phyloP scores from a whole-genome alignment of 2,329 filamentous ascomycete genomes.

The Xylariales sp. region DNA sequence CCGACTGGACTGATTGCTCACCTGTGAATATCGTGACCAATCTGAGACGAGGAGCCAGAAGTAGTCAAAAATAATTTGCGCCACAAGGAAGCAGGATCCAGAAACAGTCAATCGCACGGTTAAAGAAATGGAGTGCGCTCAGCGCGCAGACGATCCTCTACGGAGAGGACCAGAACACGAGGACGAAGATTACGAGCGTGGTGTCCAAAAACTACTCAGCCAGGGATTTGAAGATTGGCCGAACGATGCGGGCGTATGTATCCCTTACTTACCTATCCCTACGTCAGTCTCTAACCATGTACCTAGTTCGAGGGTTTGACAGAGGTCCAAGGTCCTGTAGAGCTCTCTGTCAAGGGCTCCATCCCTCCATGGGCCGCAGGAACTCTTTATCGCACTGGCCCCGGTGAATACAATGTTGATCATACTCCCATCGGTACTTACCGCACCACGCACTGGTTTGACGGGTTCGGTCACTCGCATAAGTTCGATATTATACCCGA shows the following conservation, averaged over 20 bases:
- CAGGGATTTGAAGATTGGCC: conserved; percentile 40
- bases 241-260: conserved; percentile 43
- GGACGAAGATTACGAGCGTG: conserved; percentile 18
- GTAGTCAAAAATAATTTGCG: too few relatives aligned
- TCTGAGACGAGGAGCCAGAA: too few relatives aligned
- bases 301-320: conserved; percentile 63
- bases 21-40: too few relatives aligned
- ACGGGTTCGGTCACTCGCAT: conserved; percentile 68
- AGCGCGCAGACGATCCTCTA: not conserved
- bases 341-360: conserved; percentile 56
- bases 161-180: conserved; percentile 12
- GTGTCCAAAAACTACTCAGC: conserved; percentile 12
- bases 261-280: not conserved
- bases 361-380: conserved; percentile 72
- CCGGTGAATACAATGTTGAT: conserved; percentile 60
- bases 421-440: conserved; percentile 54
- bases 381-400: conserved; percentile 68
- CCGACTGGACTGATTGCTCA: too few relatives aligned
- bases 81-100: too few relatives aligned
- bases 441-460: conserved; percentile 72
- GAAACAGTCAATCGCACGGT: too few relatives aligned
- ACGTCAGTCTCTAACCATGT: not conserved
- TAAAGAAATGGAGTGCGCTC: too few relatives aligned
- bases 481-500: conserved; percentile 61
- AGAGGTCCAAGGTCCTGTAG: conserved; percentile 61